Evolutionary conservation across 331 rosid species (phyloP).

Genomic region (Ulmus americana): DNA sequence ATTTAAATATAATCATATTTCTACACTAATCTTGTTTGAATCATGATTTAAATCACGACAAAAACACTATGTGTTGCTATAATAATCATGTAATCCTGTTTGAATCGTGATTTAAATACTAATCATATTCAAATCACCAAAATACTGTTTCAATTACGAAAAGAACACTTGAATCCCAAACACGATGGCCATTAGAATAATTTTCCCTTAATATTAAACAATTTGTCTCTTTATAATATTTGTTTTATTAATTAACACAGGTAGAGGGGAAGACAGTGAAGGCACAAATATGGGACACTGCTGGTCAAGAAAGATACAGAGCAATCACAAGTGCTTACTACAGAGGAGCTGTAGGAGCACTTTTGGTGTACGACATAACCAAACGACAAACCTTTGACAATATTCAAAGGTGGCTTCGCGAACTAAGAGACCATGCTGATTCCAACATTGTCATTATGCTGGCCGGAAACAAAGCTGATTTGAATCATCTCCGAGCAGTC

Average conservation of each 20-base stretch:
- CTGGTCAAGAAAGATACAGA: constrained; percentile 93
- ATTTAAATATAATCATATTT: no score
- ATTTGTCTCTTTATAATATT: no score
- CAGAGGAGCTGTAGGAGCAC: constrained; percentile 87
- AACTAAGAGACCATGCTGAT: constrained; percentile 83
- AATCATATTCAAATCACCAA: no score
- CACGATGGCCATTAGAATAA: no score
- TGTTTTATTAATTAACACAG: constrained; percentile 25
- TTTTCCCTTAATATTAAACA: no score
- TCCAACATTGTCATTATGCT: constrained; percentile 84
- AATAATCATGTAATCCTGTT: no score
- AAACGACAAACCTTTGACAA: constrained; percentile 84
- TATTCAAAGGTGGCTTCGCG: constrained; percentile 80
- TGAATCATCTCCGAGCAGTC: constrained; percentile 72
- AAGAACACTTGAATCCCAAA: no score
- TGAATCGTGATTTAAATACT: no score
- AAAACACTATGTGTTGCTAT: no score
- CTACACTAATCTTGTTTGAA: no score
- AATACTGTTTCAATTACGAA: no score
- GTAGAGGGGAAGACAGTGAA: constrained; percentile 91
- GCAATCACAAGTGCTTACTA: constrained; percentile 89
- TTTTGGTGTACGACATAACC: constrained; percentile 77
- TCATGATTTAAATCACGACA: no score
- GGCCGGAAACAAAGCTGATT: constrained; percentile 82
- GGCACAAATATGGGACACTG: constrained; percentile 99